Base-by-base conservation (phyloP, 352 stramenopile genomes). In the Pythium sp. region DNA sequence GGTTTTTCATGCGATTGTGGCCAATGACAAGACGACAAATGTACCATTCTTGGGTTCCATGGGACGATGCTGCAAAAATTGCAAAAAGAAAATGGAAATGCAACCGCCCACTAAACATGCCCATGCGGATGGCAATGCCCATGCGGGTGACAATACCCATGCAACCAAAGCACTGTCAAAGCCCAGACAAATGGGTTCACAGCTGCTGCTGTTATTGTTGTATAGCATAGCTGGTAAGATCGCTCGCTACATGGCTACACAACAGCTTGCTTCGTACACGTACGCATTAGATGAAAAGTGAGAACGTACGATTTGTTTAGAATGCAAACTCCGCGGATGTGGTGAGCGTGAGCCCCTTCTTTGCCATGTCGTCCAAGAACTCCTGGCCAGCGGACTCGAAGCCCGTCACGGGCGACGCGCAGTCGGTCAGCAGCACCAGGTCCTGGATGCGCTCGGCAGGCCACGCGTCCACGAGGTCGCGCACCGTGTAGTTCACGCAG, bases 401-500 rank as follows among this genome's bases (percentile, higher is more conserved):
- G 24, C 87, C 84, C 1, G 84, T 73, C 30, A 95, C 87, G 49
- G 84, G 70, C 20, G 87, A 94, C 51, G 79, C 54, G 68, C 87
- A 94, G 68, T 94, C 87, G 5, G 82, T 89, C 38, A 97, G 63
- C 30, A 97, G 67, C n/a, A 94, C 75, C 43, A 97, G 65, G 71
- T 95, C 79, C 7, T 70, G 53, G 14, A 78, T 62, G n/a, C 93
- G 77, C 9, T 92, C 77, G 30, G 74, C 75, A 1, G 91, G 84
- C 92, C 91, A 98, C 28, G 87, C 71, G 24, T 85, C 74, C 0
- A 97, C 79, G 47, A 99, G 84, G 69, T 99, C 95, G 20, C 95
- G 81, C 9, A 98, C 76, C 0, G 96, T 98, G 79, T 98, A 98
- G 75, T 99, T 99, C 34, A 99, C 96, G 78, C 97, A 99, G 76